These are phyloP conservation scores for Dictyostelium purpureum DNA, from an alignment of 78 protist species.

Conservation along the genomic window DNA sequence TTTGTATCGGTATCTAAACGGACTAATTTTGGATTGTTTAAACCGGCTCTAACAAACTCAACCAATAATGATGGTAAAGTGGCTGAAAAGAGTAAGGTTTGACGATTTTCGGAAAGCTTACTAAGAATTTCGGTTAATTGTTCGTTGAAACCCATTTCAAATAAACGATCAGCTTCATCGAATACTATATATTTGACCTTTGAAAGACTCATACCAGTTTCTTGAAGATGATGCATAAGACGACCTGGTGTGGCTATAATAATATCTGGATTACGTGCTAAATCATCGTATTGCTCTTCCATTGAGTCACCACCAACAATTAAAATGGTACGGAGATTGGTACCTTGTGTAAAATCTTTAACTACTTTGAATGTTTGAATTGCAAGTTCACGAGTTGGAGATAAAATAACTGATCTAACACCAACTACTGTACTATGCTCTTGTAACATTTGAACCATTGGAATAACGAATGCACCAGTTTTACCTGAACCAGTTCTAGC, in stretches of 20 bases:
- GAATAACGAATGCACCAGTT: constrained; percentile 98
- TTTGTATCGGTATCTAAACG: constrained; percentile 96
- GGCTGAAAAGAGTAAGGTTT: constrained; percentile 97
- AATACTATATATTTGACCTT: constrained; percentile 91
- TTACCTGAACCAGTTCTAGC: constrained; percentile 99
- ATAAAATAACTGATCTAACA: constrained; percentile 91
- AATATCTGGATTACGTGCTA: constrained; percentile 96
- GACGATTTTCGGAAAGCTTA: constrained; percentile 86
- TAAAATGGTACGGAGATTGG: constrained; percentile 79
- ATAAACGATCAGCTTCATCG: constrained; percentile 99
- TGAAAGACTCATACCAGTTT: constrained; percentile 78
- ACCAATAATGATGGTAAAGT: constrained; percentile 96
- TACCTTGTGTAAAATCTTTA: constrained; percentile 84
- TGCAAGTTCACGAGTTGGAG: constrained; percentile 99
- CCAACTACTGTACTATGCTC: constrained; percentile 91
- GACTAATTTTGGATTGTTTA: constrained; percentile 91
- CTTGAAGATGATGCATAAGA: constrained; percentile 92
- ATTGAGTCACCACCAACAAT: constrained; percentile 98
- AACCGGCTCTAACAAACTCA: constrained; percentile 94
- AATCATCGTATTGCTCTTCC: constrained; percentile 90
- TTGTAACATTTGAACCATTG: constrained; percentile 88
- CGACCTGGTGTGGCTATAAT: constrained; percentile 99
- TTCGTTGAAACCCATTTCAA: constrained; percentile 97
- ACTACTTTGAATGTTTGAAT: constrained; percentile 93
- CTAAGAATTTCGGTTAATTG: constrained; percentile 92